Percentiles rank a stretch among this genome's conserved stretches.
Evolutionary conservation across 345 rosid genomes (phyloP).

Genomic region (Salix arbutifolia): DNA sequence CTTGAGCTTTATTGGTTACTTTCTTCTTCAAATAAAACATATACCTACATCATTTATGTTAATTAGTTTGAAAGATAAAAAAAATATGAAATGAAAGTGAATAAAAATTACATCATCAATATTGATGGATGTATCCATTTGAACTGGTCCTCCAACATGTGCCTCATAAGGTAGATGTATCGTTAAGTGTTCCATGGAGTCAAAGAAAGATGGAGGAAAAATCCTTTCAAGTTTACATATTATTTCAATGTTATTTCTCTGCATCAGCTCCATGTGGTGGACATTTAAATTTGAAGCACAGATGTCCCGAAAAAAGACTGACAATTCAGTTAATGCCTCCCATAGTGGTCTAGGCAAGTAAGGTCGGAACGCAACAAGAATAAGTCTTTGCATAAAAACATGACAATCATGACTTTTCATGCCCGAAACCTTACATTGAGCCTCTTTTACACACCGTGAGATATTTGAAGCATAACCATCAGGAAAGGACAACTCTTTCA

Average conservation of each 20-base stretch:
- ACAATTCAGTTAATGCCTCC: background rate
- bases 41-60: too few species aligned
- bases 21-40: too few species aligned
- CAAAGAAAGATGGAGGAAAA: background rate
- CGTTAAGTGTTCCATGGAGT: background rate
- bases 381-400: background rate
- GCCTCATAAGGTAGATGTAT: too few species aligned
- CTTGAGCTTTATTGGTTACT: too few species aligned
- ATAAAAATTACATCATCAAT: too few species aligned
- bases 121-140: too few species aligned
- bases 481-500: background rate
- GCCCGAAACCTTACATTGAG: background rate
- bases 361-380: background rate
- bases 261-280: background rate
- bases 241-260: background rate
- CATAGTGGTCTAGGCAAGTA: background rate
- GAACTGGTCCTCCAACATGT: too few species aligned
- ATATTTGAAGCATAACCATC: constrained; percentile 4
- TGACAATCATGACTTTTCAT: constrained; percentile 4
- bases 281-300: background rate
- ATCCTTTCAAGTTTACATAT: background rate
- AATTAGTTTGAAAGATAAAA: too few species aligned
- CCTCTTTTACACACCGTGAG: background rate
- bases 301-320: background rate
- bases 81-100: too few species aligned